Conservation (phyloP, 2,329 filamentous ascomycete species). For the Metarhizium humberi region DNA sequence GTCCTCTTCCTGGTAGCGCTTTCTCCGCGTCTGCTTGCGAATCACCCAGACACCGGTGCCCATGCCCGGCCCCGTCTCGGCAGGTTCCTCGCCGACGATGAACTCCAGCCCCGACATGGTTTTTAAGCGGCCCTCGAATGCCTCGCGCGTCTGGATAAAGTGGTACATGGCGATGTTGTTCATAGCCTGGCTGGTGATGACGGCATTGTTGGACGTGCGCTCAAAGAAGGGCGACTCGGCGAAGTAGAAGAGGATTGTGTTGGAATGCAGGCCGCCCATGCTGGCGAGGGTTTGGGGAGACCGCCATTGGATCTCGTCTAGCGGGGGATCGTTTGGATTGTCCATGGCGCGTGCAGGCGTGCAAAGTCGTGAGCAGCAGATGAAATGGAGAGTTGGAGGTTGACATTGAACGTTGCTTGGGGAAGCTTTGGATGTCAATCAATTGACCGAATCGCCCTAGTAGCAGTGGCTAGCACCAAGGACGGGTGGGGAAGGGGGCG, state of each 20-base stretch:
- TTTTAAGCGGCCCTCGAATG: conserved; percentile 52
- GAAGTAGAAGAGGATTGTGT: conserved; percentile 59
- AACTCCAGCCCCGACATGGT: conserved; percentile 61
- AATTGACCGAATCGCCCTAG: not conserved
- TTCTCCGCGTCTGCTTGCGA: conserved; percentile 55
- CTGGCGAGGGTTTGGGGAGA: conserved; percentile 37
- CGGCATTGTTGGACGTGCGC: conserved; percentile 56
- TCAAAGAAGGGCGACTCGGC: conserved; percentile 60
- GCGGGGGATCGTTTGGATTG: conserved; percentile 38
- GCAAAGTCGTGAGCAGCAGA: not conserved
- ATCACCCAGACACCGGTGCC: conserved; percentile 63
- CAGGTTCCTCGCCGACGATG: conserved; percentile 55
- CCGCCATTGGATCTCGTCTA: conserved; percentile 62
- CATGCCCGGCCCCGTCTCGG: conserved; percentile 53
- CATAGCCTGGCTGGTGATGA: conserved; percentile 52
- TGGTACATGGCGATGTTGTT: conserved; percentile 50
- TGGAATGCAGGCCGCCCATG: conserved; percentile 53
- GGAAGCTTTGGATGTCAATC: not conserved
- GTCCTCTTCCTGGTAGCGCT: conserved; percentile 44
- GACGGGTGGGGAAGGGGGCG: too few species aligned
- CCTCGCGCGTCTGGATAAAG: conserved; percentile 50
- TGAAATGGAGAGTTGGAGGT: not conserved
- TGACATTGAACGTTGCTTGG: not conserved
- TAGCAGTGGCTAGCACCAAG: too few species aligned
- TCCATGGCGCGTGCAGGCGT: conserved; percentile 24